Percentiles rank a stretch among this genome's conserved stretches.
Evolutionary conservation across 805 yeast genomes (phyloP).

Genomic region (Dipodascus geniculatus): DNA sequence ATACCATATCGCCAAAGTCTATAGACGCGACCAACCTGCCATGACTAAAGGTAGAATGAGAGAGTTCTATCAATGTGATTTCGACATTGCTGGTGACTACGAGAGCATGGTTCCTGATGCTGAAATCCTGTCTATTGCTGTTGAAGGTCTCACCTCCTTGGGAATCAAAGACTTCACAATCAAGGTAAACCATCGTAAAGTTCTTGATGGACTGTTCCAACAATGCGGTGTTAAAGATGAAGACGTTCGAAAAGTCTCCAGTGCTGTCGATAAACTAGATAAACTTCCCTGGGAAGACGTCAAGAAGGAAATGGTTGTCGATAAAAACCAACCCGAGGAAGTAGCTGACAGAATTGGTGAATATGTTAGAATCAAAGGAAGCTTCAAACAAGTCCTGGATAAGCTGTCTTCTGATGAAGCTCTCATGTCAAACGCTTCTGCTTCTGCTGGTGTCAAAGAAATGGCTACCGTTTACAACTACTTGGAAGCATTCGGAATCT

Average conservation of each 20-base stretch:
- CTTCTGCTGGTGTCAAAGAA: slow-evolving; percentile 71
- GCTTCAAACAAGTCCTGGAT: slow-evolving; percentile 32
- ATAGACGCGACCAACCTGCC: slow-evolving; percentile 99
- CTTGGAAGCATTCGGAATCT: slow-evolving; percentile 70
- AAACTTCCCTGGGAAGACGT: slow-evolving; percentile 94
- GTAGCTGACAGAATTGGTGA: slow-evolving; percentile 91
- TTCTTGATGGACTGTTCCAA: slow-evolving; percentile 89
- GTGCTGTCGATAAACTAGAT: slow-evolving; percentile 95
- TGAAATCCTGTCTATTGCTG: slow-evolving; percentile 68
- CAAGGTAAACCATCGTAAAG: slow-evolving; percentile 90
- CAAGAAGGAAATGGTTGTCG: slow-evolving; percentile 81
- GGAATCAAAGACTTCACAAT: slow-evolving; percentile 85
- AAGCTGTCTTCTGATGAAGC: slow-evolving; percentile 44
- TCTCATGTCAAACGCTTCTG: slow-evolving; percentile 55
- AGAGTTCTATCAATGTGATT: slow-evolving; percentile 98
- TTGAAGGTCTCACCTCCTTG: slow-evolving; percentile 72
- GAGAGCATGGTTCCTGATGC: slow-evolving; percentile 96
- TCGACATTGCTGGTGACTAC: slow-evolving; percentile 88
- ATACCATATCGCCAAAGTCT: slow-evolving; percentile 95
- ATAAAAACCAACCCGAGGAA: slow-evolving; percentile 80
- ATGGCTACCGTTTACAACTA: slow-evolving; percentile 66
- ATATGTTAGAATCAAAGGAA: slow-evolving; percentile 76
- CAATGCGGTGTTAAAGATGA: slow-evolving; percentile 91
- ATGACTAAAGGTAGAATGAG: slow-evolving; percentile 99
- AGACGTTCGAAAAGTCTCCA: slow-evolving; percentile 84